These are phyloP conservation scores for Elongisporangium anandrum DNA, from an alignment of 352 stramenopile species.

Conservation along the genomic window DNA sequence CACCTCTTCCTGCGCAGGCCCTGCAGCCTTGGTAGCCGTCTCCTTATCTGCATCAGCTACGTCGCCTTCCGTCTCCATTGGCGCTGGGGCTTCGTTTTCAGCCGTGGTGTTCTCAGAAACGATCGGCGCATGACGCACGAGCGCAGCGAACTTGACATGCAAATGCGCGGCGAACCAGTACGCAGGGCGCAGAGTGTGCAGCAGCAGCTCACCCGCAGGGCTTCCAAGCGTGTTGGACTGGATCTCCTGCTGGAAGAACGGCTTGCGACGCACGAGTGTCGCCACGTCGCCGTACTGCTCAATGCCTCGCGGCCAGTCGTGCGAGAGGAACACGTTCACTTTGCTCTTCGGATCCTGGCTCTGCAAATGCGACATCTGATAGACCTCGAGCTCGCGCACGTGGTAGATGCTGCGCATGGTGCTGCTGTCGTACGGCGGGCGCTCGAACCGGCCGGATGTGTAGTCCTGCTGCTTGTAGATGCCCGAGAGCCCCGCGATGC, in stretches of 20 bases:
- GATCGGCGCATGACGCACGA: conserved; percentile 76
- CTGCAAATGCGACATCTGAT: conserved; percentile 91
- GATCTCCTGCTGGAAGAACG: conserved; percentile 95
- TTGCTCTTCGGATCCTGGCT: conserved; percentile 26
- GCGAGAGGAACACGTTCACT: conserved; percentile 93
- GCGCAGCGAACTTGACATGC: conserved; percentile 97
- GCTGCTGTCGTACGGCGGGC: conserved; percentile 54
- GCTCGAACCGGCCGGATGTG: conserved; percentile 87
- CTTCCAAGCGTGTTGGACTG: conserved; percentile 92
- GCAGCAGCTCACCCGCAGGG: conserved; percentile 88
- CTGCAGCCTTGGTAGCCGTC: not conserved
- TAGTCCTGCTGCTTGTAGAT: conserved; percentile 97
- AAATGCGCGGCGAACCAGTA: conserved; percentile 99
- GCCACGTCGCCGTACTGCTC: conserved; percentile 91
- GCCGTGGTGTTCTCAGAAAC: not conserved
- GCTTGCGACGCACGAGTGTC: conserved; percentile 90
- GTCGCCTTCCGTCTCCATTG: not conserved
- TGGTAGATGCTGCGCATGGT: conserved; percentile 95
- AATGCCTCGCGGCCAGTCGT: conserved; percentile 99
- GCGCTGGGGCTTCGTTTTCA: not conserved
- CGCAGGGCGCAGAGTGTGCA: conserved; percentile 89
- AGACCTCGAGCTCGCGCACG: conserved; percentile 88
- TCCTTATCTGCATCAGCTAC: conserved; percentile 3
- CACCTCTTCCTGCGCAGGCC: conserved; percentile 5
- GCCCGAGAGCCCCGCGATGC: conserved; percentile 96